phyloP scores from a whole-genome alignment of 345 rosid genomes.

The Corchorus olitorius region DNA sequence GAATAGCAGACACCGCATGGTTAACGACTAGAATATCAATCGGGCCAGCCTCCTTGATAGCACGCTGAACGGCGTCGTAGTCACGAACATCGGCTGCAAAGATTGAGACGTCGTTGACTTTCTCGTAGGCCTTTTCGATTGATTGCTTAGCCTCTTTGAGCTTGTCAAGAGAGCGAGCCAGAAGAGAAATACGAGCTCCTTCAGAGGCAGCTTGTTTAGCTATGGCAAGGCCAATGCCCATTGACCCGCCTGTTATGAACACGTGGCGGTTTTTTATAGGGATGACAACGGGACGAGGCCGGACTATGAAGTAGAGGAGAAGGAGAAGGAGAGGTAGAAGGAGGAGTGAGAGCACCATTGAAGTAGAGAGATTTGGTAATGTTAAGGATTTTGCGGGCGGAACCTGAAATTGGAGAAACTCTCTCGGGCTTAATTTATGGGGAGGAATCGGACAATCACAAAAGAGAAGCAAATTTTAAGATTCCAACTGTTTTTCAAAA shows the following conservation, averaged over 20 bases:
- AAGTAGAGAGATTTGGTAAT: too few species aligned
- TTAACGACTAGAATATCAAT: conserved; percentile 78
- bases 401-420: too few species aligned
- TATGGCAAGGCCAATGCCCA: conserved; percentile 81
- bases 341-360: conserved; percentile 25
- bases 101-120: conserved; percentile 56
- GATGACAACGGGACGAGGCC: conserved; percentile 62
- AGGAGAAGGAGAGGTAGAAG: conserved; percentile 46
- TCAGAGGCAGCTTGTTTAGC: conserved; percentile 68
- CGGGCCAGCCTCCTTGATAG: conserved; percentile 55
- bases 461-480: too few species aligned
- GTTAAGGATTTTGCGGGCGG: too few species aligned
- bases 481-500: too few species aligned
- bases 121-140: conserved; percentile 62
- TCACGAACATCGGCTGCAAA: conserved; percentile 78
- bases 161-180: conserved; percentile 54
- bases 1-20: conserved; percentile 63
- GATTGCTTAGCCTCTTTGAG: conserved; percentile 66
- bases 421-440: too few species aligned
- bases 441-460: too few species aligned
- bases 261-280: conserved; percentile 75
- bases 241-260: conserved; percentile 92
- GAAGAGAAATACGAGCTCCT: conserved; percentile 76
- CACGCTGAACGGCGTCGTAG: conserved; percentile 50
- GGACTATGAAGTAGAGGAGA: conserved; percentile 49